phyloP scores from a whole-genome alignment of 441 rosid genomes.

The Kokia cookei region DNA sequence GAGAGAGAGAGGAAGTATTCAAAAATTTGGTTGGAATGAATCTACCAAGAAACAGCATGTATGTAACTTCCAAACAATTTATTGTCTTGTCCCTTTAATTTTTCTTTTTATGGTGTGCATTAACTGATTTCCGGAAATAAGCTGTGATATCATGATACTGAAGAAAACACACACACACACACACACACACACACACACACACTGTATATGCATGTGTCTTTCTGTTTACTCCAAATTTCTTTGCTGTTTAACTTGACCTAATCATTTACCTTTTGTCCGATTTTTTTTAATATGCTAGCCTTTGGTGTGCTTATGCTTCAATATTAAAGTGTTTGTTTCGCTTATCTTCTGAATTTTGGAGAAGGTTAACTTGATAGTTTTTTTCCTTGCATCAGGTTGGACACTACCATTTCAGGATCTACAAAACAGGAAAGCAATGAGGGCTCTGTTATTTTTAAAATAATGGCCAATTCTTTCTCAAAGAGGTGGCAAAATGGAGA shows the following conservation, averaged over 20 bases:
- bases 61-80: conserved; percentile 28
- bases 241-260: not conserved
- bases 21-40: conserved; percentile 94
- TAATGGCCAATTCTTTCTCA: conserved; percentile 94
- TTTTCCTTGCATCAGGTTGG: conserved; percentile 62
- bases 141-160: not conserved
- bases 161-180: not conserved
- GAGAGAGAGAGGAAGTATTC: conserved; percentile 99
- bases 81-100: not conserved
- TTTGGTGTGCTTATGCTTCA: not conserved
- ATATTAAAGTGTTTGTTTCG: not conserved
- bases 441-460: conserved; percentile 88
- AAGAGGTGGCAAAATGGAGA: conserved; percentile 99
- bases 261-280: not conserved
- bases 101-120: not conserved
- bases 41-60: conserved; percentile 99
- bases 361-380: not conserved
- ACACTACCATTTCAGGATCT: conserved; percentile 95
- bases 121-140: not conserved
- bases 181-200: no score
- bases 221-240: not conserved
- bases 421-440: conserved; percentile 88
- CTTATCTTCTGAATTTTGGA: not conserved
- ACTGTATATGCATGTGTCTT: not conserved
- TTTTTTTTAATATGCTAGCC: not conserved